Evolutionary conservation across 768 basidiomycete species (phyloP).

Genomic region (Russula griseocarnosa): DNA sequence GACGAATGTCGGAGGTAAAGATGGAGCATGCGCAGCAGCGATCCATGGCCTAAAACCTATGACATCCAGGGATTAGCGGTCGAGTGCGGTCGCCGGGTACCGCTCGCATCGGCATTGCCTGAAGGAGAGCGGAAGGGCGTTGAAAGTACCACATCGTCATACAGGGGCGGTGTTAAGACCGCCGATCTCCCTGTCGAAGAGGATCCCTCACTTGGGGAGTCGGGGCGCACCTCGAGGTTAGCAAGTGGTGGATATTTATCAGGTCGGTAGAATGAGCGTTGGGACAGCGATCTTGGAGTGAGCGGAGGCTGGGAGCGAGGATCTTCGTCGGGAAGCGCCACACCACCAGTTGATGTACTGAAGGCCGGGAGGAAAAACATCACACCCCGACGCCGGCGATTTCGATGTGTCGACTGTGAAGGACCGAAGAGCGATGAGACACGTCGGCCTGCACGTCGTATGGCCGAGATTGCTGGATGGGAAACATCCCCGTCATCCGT

Average conservation of each 20-base stretch:
- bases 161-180: conserved; percentile 12
- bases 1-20: conserved; percentile 13
- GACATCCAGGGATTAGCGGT: conserved; percentile 19
- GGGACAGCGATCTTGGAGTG: conserved; percentile 12
- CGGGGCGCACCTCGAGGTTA: conserved; percentile 8
- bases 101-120: conserved; percentile 13
- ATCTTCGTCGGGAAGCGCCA: conserved; percentile 31
- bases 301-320: background rate
- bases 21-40: conserved; percentile 22
- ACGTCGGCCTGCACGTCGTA: conserved; percentile 52
- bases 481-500: conserved; percentile 42
- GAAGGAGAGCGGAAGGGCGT: conserved; percentile 11
- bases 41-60: conserved; percentile 10
- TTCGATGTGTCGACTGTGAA: conserved; percentile 30
- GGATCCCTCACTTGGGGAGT: conserved; percentile 4
- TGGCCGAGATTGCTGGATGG: conserved; percentile 47
- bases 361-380: conserved; percentile 80
- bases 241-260: conserved; percentile 15
- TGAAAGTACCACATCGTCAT: conserved; percentile 20
- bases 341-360: conserved; percentile 39
- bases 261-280: conserved; percentile 20
- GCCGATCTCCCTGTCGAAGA: conserved; percentile 8
- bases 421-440: conserved; percentile 45
- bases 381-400: conserved; percentile 47
- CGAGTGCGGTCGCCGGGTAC: conserved; percentile 24